These are phyloP conservation scores for Thelonectria rubi DNA, from an alignment of 2,329 filamentous ascomycete species.

Conservation along the genomic window DNA sequence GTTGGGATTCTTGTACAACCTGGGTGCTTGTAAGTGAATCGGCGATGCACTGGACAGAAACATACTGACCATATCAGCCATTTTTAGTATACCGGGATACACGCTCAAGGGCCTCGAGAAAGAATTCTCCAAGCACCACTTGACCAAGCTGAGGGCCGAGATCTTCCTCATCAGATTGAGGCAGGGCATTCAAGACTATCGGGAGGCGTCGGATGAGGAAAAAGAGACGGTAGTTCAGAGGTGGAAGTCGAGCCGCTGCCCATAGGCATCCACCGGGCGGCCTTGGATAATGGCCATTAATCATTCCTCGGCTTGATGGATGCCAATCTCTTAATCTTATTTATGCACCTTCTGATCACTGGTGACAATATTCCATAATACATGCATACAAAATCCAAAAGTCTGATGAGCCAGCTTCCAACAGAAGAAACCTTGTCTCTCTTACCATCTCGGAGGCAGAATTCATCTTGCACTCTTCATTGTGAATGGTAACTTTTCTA, in stretches of 20 bases:
- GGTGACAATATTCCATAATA: too few relatives aligned
- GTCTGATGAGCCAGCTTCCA: too few relatives aligned
- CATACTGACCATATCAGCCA: slow-evolving; percentile 22
- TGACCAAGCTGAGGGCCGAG: slow-evolving; percentile 47
- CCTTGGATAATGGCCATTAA: not conserved
- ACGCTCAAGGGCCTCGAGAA: slow-evolving; percentile 63
- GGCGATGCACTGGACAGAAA: not conserved
- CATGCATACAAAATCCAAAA: too few relatives aligned
- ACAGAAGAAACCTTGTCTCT: too few relatives aligned
- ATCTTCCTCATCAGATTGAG: slow-evolving; percentile 46
- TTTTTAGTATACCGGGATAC: slow-evolving; percentile 60
- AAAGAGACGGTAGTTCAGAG: slow-evolving; percentile 16
- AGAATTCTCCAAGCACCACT: slow-evolving; percentile 50
- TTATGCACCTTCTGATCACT: too few relatives aligned
- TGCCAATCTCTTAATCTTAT: too few relatives aligned
- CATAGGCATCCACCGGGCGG: not conserved
- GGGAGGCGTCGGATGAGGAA: slow-evolving; percentile 27
- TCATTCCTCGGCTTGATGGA: not conserved
- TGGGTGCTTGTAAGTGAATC: slow-evolving; percentile 48
- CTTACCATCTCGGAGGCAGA: too few relatives aligned
- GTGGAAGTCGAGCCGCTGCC: slow-evolving; percentile 18
- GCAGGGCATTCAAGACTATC: slow-evolving; percentile 44
- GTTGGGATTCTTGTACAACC: slow-evolving; percentile 56
- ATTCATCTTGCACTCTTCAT: too few relatives aligned
- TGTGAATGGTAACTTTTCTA: too few relatives aligned